These are phyloP conservation scores for Arthrobotrys pseudoclavata DNA, from an alignment of 2,329 filamentous ascomycete species.

Conservation along the genomic window DNA sequence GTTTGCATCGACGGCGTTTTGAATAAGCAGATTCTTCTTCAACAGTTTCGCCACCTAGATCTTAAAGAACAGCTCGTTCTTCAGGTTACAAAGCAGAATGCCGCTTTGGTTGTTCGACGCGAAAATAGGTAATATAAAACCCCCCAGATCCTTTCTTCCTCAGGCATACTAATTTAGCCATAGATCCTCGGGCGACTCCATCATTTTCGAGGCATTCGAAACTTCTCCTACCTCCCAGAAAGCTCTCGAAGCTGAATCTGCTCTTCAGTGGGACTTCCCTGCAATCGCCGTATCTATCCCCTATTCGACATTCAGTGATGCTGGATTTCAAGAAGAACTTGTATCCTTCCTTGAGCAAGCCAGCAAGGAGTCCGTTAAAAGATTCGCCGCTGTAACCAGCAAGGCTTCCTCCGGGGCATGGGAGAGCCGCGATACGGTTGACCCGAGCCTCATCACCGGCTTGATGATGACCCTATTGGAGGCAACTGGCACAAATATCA, in stretches of 20 bases:
- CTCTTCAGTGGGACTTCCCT: constrained; percentile 74
- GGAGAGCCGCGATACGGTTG: constrained; percentile 73
- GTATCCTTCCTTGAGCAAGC: constrained; percentile 72
- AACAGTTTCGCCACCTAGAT: constrained; percentile 64
- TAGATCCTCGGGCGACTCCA: constrained; percentile 59
- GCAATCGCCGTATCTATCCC: constrained; percentile 70
- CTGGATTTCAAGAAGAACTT: constrained; percentile 69
- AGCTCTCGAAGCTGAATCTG: constrained; percentile 70
- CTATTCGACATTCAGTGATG: constrained; percentile 65
- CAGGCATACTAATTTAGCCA: constrained; percentile 30
- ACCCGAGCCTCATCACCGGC: constrained; percentile 73
- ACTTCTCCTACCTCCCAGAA: constrained; percentile 71
- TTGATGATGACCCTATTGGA: constrained; percentile 75
- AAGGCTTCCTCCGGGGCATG: constrained; percentile 70
- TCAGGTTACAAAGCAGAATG: constrained; percentile 70
- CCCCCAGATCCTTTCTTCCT: not conserved
- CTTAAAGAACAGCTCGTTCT: constrained; percentile 67
- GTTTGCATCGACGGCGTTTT: constrained; percentile 61
- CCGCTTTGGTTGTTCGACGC: constrained; percentile 68
- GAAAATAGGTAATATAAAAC: constrained; percentile 64
- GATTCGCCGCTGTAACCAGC: constrained; percentile 69
- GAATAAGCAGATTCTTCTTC: constrained; percentile 62
- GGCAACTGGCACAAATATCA: constrained; percentile 68
- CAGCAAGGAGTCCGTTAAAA: constrained; percentile 70
- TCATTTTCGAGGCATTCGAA: constrained; percentile 75